Evolutionary conservation across 768 basidiomycete genomes (phyloP), one percentile per base, ranked within the genome.

Genomic region (Lepiota venenata): DNA sequence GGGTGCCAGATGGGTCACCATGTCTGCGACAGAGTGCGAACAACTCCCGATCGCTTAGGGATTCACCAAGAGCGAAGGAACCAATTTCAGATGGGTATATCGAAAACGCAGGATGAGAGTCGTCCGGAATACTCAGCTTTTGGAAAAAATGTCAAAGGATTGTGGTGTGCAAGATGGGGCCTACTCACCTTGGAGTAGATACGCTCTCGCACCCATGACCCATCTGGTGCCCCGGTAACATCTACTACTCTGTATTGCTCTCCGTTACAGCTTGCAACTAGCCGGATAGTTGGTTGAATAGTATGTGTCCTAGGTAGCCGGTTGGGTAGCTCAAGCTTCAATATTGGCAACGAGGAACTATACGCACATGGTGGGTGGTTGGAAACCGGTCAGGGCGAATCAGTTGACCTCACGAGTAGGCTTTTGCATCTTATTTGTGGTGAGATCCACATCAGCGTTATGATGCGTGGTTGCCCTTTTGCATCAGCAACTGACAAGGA

Each of bases 71-170:
- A 2, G 73, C 74, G 56, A 68, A 75, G 1, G 72, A 69, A 11
- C 76, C 77, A 35, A 78, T 74, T 66, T 80, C 77, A 18, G 77
- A 75, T 39, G 72, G 76, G 53, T 74, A 78, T 57, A 80, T 74
- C 5, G 69, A 74, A 56, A 71, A 78, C n/a, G 63, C 61, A 0
- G 64, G 56, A 46, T 72, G 71, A 15, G 63, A 56, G 47, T 76
- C 71, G 49, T 75, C 74, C 15, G 75, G 73, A 36, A 78, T 78
- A 57, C 66, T 67, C 32, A 80, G 61, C 78, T 80, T 52, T 29
- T n/a, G n/a, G 32, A 36, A 50, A 44, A 32, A 46, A 22, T 15
- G 38, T 57, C 44, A 59, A 44, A 11, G 21, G 57, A 18, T 46
- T 32, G n/a, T 32, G 11, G 11, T 18, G 25, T n/a, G 21, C 21